phyloP scores from a whole-genome alignment of 108 stramenopile genomes.

The Asterionellopsis glacialis region DNA sequence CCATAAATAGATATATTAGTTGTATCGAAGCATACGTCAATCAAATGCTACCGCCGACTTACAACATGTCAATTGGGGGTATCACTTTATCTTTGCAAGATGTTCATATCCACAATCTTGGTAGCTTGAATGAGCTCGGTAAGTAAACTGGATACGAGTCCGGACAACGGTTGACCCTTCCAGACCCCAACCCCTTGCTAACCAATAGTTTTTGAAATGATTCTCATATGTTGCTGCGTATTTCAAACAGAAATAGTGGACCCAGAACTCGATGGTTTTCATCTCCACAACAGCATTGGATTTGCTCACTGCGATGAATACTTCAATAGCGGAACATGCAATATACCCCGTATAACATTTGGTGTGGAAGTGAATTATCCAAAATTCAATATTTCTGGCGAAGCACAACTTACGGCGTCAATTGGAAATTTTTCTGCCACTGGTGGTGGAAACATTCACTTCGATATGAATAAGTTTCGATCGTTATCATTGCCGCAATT shows the following conservation, averaged over 20 bases:
- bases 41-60: background rate
- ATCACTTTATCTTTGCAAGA: background rate
- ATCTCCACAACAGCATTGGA: background rate
- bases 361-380: background rate
- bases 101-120: background rate
- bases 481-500: background rate
- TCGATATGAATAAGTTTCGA: conserved; percentile 2
- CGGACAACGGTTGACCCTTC: too few relatives aligned
- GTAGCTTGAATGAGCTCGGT: conserved; percentile 8
- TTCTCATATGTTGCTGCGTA: background rate
- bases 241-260: conserved; percentile 4
- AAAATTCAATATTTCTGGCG: background rate
- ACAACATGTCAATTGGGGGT: conserved; percentile 8
- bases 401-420: background rate
- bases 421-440: background rate
- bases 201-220: too few relatives aligned
- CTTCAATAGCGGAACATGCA: background rate
- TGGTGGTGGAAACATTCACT: background rate
- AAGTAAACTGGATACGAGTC: background rate
- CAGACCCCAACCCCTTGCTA: too few relatives aligned
- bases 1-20: conserved; percentile 40
- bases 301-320: background rate
- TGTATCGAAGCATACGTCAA: conserved; percentile 24
- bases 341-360: background rate
- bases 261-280: background rate